Conservation (phyloP, 2,329 filamentous ascomycete species). For the Colletotrichum falcatum region DNA sequence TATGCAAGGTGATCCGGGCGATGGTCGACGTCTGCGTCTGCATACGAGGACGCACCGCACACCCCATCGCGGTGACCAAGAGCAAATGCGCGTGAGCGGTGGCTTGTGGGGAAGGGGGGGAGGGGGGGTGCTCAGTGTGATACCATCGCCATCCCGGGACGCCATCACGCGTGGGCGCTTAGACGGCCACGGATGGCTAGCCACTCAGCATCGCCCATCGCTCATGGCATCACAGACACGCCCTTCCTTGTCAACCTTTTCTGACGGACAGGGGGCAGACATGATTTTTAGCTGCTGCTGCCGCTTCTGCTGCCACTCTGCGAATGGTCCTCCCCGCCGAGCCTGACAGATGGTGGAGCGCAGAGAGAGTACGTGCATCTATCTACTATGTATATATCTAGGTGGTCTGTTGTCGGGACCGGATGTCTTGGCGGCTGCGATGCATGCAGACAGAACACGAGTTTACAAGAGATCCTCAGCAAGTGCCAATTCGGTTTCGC, state of each 20-base stretch:
- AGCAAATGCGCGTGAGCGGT: constrained; percentile 7
- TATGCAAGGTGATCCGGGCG: constrained; percentile 16
- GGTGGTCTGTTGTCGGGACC: no score
- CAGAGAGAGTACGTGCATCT: no score
- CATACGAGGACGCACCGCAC: constrained; percentile 3
- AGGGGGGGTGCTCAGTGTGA: constrained; percentile 23
- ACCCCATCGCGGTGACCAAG: not conserved
- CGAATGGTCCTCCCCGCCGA: not conserved
- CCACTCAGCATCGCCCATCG: constrained; percentile 17
- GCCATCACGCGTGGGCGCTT: constrained; percentile 31
- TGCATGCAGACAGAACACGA: no score
- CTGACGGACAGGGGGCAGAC: not conserved
- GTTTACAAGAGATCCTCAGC: no score
- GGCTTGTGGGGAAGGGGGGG: constrained; percentile 14
- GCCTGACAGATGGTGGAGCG: not conserved
- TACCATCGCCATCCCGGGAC: constrained; percentile 19
- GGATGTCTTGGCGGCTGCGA: no score
- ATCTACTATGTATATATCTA: no score
- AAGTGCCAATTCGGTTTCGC: no score
- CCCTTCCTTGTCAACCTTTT: not conserved
- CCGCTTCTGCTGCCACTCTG: not conserved
- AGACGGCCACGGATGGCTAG: constrained; percentile 21
- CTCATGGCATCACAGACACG: constrained; percentile 8
- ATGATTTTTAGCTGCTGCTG: not conserved
- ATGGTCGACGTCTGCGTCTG: constrained; percentile 3